Percentiles rank a stretch among this genome's conserved stretches.
These are phyloP conservation scores for Trichoderma hamatum DNA, from an alignment of 2,329 filamentous ascomycete species.

Conservation along the genomic window DNA sequence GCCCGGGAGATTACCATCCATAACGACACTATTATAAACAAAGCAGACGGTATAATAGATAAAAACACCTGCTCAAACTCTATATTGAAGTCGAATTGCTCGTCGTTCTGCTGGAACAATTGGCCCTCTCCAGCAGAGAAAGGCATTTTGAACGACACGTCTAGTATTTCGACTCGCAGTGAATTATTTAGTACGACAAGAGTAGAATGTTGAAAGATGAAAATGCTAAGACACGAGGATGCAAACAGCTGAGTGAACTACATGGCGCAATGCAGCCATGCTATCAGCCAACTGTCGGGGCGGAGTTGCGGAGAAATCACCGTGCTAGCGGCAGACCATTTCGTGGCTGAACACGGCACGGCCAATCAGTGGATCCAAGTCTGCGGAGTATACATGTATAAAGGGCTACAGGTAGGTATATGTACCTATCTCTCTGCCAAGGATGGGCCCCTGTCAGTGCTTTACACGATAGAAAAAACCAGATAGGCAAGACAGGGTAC, in stretches of 20 bases:
- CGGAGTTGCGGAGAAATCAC: background rate
- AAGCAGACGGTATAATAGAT: background rate
- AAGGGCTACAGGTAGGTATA: too few species aligned
- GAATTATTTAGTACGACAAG: background rate
- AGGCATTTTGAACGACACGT: background rate
- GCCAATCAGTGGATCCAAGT: too few species aligned
- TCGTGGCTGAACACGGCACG: too few species aligned
- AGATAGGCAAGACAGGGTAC: too few species aligned
- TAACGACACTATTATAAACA: background rate
- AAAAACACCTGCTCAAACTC: background rate
- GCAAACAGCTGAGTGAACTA: background rate
- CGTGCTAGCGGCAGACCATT: background rate
- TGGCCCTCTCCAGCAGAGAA: background rate
- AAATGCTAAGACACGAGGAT: background rate
- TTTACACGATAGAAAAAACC: too few species aligned
- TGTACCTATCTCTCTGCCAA: too few species aligned
- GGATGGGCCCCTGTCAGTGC: too few species aligned
- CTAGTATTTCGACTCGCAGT: background rate
- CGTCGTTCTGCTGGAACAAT: background rate
- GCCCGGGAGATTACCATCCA: background rate
- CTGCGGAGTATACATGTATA: too few species aligned
- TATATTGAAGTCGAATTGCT: background rate
- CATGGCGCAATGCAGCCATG: background rate
- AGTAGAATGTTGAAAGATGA: background rate
- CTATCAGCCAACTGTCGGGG: background rate